Conservation (phyloP, 2,329 filamentous ascomycete species). For the Clonostachys rosea region DNA sequence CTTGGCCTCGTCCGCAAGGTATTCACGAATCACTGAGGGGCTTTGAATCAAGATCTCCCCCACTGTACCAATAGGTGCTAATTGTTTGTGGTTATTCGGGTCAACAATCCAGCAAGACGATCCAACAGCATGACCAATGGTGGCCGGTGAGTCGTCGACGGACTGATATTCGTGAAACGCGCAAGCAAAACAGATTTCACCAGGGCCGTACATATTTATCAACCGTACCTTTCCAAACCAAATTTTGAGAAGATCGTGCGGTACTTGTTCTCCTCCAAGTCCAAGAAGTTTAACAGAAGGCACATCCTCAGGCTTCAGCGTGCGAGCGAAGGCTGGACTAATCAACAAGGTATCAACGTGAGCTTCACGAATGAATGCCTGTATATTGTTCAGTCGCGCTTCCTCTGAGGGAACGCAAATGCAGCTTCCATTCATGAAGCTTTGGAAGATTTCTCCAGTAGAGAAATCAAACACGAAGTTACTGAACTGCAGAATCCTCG, state of each 20-base stretch:
- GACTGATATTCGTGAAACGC: neutral
- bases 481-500: slow-evolving; percentile 4
- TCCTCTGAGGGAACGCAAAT: slow-evolving; percentile 30
- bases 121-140: slow-evolving; percentile 1
- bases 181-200: slow-evolving; percentile 24
- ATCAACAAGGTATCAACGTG: slow-evolving; percentile 2
- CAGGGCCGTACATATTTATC: slow-evolving; percentile 33
- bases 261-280: slow-evolving; percentile 19
- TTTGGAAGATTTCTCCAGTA: slow-evolving; percentile 8
- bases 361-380: slow-evolving; percentile 2
- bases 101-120: slow-evolving; percentile 10
- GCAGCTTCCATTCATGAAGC: slow-evolving; percentile 29
- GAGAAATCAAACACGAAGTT: slow-evolving; percentile 2
- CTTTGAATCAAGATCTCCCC: slow-evolving; percentile 14
- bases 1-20: slow-evolving; percentile 10
- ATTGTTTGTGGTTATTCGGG: slow-evolving; percentile 6
- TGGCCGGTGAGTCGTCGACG: slow-evolving; percentile 1
- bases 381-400: slow-evolving; percentile 14
- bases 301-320: slow-evolving; percentile 3
- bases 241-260: slow-evolving; percentile 13
- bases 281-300: slow-evolving; percentile 7
- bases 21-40: slow-evolving; percentile 9
- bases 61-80: slow-evolving; percentile 11
- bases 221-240: slow-evolving; percentile 19
- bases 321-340: slow-evolving; percentile 1